Base-by-base conservation (phyloP, 2,329 filamentous ascomycete genomes). In the Penicillium sp. region DNA sequence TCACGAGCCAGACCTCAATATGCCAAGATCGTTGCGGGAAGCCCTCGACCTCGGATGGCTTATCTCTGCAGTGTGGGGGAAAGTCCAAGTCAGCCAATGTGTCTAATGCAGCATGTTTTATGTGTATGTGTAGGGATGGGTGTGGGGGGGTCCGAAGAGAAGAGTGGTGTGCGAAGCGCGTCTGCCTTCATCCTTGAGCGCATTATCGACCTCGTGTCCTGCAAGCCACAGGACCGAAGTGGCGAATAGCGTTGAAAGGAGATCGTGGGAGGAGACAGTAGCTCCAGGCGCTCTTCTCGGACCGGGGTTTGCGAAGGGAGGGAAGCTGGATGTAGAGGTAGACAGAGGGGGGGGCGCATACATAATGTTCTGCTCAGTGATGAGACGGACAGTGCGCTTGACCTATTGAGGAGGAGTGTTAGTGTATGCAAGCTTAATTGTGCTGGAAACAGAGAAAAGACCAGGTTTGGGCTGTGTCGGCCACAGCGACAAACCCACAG, bases 21-120 rank as follows among this genome's bases (percentile, higher is more conserved):
- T 85, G 92, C 94, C 94, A 99, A 77, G 86, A 82, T 74, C 94
- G 89, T 86, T 97, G 93, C 12, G 94, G 94, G 70, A 93, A 96
- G 3, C 92, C 92, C 68, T 93, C 90, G 64, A 91, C 84, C 39
- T 89, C 89, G 15, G 90, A 89, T 21, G 90, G 87, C 73, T 93
- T 92, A 70, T 91, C 86, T 71, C 89, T 92, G 71, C 73, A 69
- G 36, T 21, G 10, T n/a, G 27, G 21, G 21, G 53, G 44, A 56
- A 47, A 25, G 8, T 2, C 21, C 36, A 21, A 25, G 55, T 63
- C 41, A 63, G 61, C 49, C 31, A 17, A 49, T 44, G 29, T 23
- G 5, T 21, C 13, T 17, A 53, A 45, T 44, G 38, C 4, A 45
- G 17, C 29, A 13, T 33, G 17, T 36, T 21, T 43, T 35, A 33